phyloP scores from a whole-genome alignment of 148 eudicot species.

The Rhododendron simsii region DNA sequence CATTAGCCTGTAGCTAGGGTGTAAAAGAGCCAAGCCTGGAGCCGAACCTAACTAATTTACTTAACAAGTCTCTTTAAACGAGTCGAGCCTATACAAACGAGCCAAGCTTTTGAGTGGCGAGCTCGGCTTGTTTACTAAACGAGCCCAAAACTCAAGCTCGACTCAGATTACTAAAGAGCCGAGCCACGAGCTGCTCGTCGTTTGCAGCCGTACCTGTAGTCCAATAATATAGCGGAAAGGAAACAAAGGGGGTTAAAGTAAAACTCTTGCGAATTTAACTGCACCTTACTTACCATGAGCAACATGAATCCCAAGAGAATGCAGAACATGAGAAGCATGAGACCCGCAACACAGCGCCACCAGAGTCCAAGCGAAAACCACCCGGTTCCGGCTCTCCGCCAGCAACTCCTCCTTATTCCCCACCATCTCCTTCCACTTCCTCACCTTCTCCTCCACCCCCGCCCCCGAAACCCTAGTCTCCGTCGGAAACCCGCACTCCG shows the following conservation, averaged over 20 bases:
- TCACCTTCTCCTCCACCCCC: slow-evolving; percentile 75
- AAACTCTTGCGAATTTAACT: neutral
- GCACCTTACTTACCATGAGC: slow-evolving; percentile 56
- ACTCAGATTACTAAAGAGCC: too few species aligned
- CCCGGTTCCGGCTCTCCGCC: slow-evolving; percentile 58
- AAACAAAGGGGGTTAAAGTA: neutral
- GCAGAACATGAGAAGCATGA: slow-evolving; percentile 78
- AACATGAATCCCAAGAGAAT: slow-evolving; percentile 79
- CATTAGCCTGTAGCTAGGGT: too few species aligned
- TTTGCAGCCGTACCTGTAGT: too few species aligned
- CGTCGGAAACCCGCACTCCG: slow-evolving; percentile 74
- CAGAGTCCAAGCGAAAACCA: slow-evolving; percentile 78
- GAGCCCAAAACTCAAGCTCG: too few species aligned
- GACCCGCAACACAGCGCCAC: slow-evolving; percentile 88
- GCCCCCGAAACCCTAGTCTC: slow-evolving; percentile 50
- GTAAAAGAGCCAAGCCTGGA: too few species aligned
- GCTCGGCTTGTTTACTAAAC: neutral
- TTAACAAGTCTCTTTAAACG: too few species aligned
- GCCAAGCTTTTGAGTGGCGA: neutral
- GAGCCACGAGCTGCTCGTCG: too few species aligned
- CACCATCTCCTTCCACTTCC: slow-evolving; percentile 73
- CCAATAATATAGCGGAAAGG: too few species aligned
- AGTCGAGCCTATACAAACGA: neutral
- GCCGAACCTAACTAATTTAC: too few species aligned
- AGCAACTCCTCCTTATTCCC: slow-evolving; percentile 56